phyloP scores from a whole-genome alignment of 495 filamentous ascomycete species.

The Neurospora sp. region DNA sequence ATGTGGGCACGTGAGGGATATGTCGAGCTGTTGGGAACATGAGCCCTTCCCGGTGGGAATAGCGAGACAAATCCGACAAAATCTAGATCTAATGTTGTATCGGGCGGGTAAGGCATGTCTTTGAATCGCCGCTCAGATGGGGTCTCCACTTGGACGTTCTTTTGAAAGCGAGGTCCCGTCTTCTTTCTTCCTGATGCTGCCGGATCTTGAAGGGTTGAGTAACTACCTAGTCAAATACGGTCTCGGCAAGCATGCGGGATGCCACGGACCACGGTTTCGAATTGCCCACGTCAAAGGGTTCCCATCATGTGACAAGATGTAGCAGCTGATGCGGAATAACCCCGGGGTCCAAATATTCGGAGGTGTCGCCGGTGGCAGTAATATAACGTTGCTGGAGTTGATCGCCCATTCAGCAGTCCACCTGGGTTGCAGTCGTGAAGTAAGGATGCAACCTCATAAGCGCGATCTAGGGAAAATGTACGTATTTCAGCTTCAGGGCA shows the following conservation, averaged over 20 bases:
- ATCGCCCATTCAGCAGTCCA: background rate
- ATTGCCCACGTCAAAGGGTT: background rate
- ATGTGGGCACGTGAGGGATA: background rate
- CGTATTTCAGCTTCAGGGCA: background rate
- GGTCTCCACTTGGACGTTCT: background rate
- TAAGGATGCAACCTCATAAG: background rate
- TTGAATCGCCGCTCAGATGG: background rate
- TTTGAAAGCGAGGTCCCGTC: background rate
- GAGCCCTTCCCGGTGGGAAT: background rate
- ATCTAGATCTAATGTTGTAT: background rate
- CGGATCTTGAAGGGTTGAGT: background rate
- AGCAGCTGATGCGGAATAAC: background rate
- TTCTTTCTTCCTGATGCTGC: background rate
- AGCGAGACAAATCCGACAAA: background rate
- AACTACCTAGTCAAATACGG: background rate
- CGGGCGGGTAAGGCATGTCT: background rate
- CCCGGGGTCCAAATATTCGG: background rate
- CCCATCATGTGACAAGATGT: background rate
- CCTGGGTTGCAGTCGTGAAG: background rate
- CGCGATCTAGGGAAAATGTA: background rate
- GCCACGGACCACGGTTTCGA: background rate
- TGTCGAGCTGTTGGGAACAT: background rate
- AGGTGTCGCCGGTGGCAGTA: background rate
- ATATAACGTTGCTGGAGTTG: background rate
- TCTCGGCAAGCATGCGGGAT: background rate